A percentile compares a stretch with the other conserved stretches of the same genome.
phyloP scores from a whole-genome alignment of 371 early-diverging fungal genomes.

The Mortierella sp. region DNA sequence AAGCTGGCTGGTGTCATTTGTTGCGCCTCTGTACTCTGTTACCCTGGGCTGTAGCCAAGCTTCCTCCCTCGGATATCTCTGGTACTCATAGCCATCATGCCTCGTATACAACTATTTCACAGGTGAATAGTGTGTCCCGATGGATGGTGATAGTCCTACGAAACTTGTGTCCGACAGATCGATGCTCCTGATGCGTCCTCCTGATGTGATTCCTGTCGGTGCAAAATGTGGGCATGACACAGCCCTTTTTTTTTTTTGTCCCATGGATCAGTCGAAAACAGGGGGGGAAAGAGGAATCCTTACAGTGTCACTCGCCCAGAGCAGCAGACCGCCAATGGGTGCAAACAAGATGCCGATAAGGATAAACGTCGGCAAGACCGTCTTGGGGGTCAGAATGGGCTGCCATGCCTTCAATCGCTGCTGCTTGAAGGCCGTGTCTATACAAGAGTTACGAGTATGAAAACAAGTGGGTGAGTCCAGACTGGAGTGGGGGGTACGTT shows the following conservation, averaged over 20 bases:
- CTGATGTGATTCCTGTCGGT: neutral
- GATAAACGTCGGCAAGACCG: conserved; percentile 92
- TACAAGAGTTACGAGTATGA: too few relatives aligned
- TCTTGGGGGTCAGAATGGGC: conserved; percentile 95
- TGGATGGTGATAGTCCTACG: neutral
- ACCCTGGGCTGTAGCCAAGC: too few relatives aligned
- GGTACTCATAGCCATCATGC: too few relatives aligned
- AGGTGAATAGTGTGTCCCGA: too few relatives aligned
- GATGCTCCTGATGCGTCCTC: conserved; percentile 2
- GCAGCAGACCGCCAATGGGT: conserved; percentile 88
- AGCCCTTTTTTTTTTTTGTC: too few relatives aligned
- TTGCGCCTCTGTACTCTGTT: too few relatives aligned
- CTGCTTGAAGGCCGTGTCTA: conserved; percentile 97
- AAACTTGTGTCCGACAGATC: neutral
- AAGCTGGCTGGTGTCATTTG: too few relatives aligned
- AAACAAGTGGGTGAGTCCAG: too few relatives aligned
- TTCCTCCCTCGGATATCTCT: too few relatives aligned
- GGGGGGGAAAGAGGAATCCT: conserved; percentile 5
- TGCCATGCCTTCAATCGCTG: conserved; percentile 98
- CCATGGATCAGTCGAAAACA: conserved; percentile 4
- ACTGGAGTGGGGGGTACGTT: too few relatives aligned
- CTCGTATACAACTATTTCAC: too few relatives aligned
- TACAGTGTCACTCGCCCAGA: conserved; percentile 79
- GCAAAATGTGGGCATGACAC: neutral
- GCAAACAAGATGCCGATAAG: conserved; percentile 91